phyloP scores from a whole-genome alignment of 805 yeast species.

The Clavispora fructus region DNA sequence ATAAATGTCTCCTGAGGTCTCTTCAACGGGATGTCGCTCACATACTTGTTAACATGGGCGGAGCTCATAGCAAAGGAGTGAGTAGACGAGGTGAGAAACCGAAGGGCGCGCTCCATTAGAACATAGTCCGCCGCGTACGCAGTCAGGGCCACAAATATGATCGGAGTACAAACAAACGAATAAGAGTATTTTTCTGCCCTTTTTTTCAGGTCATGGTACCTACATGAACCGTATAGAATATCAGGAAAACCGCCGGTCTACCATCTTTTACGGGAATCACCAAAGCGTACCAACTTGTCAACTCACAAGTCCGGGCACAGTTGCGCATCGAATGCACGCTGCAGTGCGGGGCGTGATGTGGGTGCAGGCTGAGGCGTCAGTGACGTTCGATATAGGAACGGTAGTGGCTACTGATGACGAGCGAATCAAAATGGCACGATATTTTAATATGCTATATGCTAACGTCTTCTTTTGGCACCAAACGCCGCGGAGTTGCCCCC shows the following conservation, averaged over 20 bases:
- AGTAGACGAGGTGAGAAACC: background rate
- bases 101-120: background rate
- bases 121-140: background rate
- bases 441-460: conserved; percentile 1
- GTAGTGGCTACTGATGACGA: background rate
- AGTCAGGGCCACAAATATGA: background rate
- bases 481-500: conserved; percentile 27
- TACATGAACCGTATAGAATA: too few relatives aligned
- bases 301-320: too few relatives aligned
- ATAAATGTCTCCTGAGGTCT: conserved; percentile 35
- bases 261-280: too few relatives aligned
- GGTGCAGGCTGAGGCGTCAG: background rate
- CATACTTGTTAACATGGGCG: conserved; percentile 10
- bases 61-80: conserved; percentile 1
- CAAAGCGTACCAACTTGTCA: too few relatives aligned
- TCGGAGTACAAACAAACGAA: background rate
- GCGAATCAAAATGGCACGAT: background rate
- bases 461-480: conserved; percentile 27
- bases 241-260: too few relatives aligned
- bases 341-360: background rate
- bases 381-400: background rate
- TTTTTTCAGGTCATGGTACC: too few relatives aligned
- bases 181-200: too few relatives aligned
- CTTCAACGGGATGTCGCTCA: conserved; percentile 33
- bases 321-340: background rate